Base-by-base conservation (phyloP, 768 basidiomycete genomes). In the Coprinopsis sp. region DNA sequence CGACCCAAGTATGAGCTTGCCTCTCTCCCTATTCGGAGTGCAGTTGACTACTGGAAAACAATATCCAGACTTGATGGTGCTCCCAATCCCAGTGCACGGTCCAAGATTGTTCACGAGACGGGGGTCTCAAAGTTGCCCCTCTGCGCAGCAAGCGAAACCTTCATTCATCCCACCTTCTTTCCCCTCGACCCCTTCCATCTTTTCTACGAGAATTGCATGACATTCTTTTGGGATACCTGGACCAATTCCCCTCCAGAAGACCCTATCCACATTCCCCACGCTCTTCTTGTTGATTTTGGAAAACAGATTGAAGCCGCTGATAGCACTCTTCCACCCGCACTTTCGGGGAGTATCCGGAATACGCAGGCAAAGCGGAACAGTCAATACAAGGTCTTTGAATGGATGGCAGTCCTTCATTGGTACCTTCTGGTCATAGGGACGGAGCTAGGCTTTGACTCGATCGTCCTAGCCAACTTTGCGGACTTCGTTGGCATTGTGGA, bases 331-430 rank as follows among this genome's bases (percentile, higher is more conserved):
- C 64, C 64, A 18, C 58, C 64, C 19, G 33, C 56, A 22, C 63
- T 65, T 34, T 61, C 54, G 56, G 62, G 64, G 6, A 59, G 56
- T 22, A 33, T 65, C 12, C 33, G 58, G 3, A 51, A 66, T 54
- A 52, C 57, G 4, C 39, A 55, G 50, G 51, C 63, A 6, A 67
- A 67, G 39, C 43, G 62, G n/a, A 61, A 67, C 18, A 66, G 63
- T 38, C 64, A 65, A 42, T 66, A 65, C 44, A 67, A 66, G 43
- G 53, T 60, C 1, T 67, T 58, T 53, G 63, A 64, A 52, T 66
- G 60, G 60, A 67, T 65, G 61, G 63, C 60, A 28, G 37, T 67
- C 1, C n/a, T 61, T 1, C 63, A 68, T 42, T 66, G 66, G 64
- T 65, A 59, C 41, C 49, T 64, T 37, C n/a, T 65, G n/a, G 62